Percentiles rank a stretch among this genome's conserved stretches.
These are phyloP conservation scores for Ramaria rubella DNA, from an alignment of 768 basidiomycete species.

Conservation along the genomic window DNA sequence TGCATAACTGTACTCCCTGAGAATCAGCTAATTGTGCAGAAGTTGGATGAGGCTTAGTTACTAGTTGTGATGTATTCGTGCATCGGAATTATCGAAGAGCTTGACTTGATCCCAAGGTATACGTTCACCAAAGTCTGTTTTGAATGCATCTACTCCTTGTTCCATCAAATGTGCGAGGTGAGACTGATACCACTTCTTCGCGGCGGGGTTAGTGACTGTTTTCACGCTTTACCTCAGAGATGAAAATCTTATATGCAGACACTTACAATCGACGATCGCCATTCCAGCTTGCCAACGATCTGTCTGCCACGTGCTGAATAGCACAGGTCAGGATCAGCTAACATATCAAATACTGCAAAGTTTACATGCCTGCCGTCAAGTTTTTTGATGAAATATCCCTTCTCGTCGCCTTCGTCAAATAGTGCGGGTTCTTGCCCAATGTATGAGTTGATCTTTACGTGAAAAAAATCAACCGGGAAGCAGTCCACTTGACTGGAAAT, in stretches of 20 bases:
- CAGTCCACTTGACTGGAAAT: too few species aligned
- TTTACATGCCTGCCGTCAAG: slow-evolving; percentile 42
- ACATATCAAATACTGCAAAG: background rate
- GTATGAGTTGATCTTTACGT: slow-evolving; percentile 53
- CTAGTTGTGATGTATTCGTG: slow-evolving; percentile 62
- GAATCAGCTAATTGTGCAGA: slow-evolving; percentile 20
- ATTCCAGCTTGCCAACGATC: slow-evolving; percentile 62
- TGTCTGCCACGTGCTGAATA: slow-evolving; percentile 52
- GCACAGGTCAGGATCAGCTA: background rate
- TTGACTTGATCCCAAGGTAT: slow-evolving; percentile 30
- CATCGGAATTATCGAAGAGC: slow-evolving; percentile 28
- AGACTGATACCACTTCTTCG: slow-evolving; percentile 47
- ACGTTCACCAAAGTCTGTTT: slow-evolving; percentile 41
- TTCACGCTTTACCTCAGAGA: background rate
- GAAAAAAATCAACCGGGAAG: too few species aligned
- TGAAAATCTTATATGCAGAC: too few species aligned
- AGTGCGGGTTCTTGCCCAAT: slow-evolving; percentile 64
- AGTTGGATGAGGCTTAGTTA: too few species aligned
- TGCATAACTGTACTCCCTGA: slow-evolving; percentile 37
- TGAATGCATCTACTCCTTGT: slow-evolving; percentile 50
- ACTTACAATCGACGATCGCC: slow-evolving; percentile 47
- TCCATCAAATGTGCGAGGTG: slow-evolving; percentile 47
- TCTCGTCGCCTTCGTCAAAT: slow-evolving; percentile 60
- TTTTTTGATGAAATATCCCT: slow-evolving; percentile 66
- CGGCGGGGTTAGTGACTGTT: slow-evolving; percentile 47